Percentiles rank a stretch among this genome's conserved stretches.
Conservation (phyloP, 2,329 filamentous ascomycete species). For the Dactylonectria macrodidyma region DNA sequence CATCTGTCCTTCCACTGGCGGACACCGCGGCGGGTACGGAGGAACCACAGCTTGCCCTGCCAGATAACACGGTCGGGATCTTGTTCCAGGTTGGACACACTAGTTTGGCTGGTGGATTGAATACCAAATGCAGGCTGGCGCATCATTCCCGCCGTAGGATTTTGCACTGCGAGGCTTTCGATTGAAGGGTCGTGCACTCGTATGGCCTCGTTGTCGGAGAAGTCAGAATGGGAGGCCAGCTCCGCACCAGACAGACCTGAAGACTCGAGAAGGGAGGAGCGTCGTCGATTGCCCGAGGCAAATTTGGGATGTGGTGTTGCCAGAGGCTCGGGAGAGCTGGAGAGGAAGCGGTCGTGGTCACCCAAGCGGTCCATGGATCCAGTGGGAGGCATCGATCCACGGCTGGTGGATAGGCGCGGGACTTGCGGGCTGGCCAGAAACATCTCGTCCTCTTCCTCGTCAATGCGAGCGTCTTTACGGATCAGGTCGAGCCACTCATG, state of each 20-base stretch:
- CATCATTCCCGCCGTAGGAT: constrained; percentile 40
- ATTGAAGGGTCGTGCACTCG: constrained; percentile 66
- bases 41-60: constrained; percentile 90
- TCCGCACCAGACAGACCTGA: constrained; percentile 75
- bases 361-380: constrained; percentile 39
- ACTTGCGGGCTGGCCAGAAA: constrained; percentile 77
- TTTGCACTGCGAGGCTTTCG: constrained; percentile 63
- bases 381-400: constrained; percentile 37
- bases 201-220: constrained; percentile 79
- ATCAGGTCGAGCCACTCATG: constrained; percentile 90
- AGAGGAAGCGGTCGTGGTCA: constrained; percentile 62
- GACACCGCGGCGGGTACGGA: constrained; percentile 86
- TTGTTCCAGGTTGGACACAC: constrained; percentile 66
- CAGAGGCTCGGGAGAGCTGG: constrained; percentile 74
- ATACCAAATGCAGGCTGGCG: constrained; percentile 53
- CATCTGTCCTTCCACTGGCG: constrained; percentile 96
- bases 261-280: constrained; percentile 76
- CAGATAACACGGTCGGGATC: constrained; percentile 93
- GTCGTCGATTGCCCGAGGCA: constrained; percentile 59
- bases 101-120: constrained; percentile 75
- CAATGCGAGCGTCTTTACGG: constrained; percentile 83
- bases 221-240: constrained; percentile 86
- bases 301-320: constrained; percentile 54
- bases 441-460: constrained; percentile 91
- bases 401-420: constrained; percentile 59